Conservation (phyloP, 306 rosid genomes). For the Trifolium dubium region DNA sequence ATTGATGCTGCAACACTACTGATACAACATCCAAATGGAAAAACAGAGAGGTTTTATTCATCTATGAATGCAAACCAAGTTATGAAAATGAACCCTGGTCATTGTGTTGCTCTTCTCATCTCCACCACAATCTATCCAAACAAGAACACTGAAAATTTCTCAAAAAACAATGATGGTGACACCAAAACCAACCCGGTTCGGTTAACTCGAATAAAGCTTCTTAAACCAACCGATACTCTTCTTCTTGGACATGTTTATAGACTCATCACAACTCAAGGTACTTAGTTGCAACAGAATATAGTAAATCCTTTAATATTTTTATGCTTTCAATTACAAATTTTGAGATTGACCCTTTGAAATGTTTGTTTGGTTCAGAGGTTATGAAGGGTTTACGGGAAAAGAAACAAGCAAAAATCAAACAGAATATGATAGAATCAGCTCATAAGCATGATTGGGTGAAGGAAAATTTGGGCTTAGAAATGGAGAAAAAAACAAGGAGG, state of each 20-base stretch:
- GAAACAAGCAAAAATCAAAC: slow-evolving; percentile 74
- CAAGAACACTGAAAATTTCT: slow-evolving; percentile 21
- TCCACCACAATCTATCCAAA: slow-evolving; percentile 69
- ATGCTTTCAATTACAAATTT: slow-evolving; percentile 6
- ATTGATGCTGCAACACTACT: slow-evolving; percentile 83
- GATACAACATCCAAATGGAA: slow-evolving; percentile 84
- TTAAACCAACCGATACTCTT: slow-evolving; percentile 79
- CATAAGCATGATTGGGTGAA: slow-evolving; percentile 47
- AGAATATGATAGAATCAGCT: slow-evolving; percentile 47
- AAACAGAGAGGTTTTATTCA: slow-evolving; percentile 68
- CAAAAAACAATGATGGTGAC: slow-evolving; percentile 16
- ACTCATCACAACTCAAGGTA: slow-evolving; percentile 89
- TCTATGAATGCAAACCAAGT: slow-evolving; percentile 68
- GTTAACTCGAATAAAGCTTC: slow-evolving; percentile 88
- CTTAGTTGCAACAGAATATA: slow-evolving; percentile 5
- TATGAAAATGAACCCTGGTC: slow-evolving; percentile 89
- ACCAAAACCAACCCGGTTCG: slow-evolving; percentile 48
- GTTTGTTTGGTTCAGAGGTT: slow-evolving; percentile 59
- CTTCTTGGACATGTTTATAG: slow-evolving; percentile 91
- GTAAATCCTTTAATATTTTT: not conserved
- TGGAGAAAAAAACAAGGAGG: slow-evolving; percentile 39
- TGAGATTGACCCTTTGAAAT: slow-evolving; percentile 21
- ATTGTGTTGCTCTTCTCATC: slow-evolving; percentile 87
- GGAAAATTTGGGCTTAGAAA: slow-evolving; percentile 36
- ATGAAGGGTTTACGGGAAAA: slow-evolving; percentile 77